Conservation (phyloP, 805 yeast species). For the Diddensiella santjacobensis region DNA sequence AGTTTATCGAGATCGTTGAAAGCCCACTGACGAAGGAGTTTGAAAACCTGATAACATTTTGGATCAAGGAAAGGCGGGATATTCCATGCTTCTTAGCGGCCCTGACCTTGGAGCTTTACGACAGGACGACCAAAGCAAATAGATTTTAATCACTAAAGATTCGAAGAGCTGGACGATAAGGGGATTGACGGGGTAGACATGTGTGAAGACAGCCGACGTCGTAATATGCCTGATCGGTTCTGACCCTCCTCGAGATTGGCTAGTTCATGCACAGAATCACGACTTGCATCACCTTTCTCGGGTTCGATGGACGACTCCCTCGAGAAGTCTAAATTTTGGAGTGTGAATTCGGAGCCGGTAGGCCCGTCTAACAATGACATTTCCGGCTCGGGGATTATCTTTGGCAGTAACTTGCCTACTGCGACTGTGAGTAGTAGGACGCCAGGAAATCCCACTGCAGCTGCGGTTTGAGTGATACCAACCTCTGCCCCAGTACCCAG, state of each 20-base stretch:
- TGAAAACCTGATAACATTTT: slow-evolving; percentile 54
- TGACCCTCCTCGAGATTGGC: neutral
- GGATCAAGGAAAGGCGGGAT: slow-evolving; percentile 66
- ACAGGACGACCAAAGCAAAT: slow-evolving; percentile 32
- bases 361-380: slow-evolving; percentile 60
- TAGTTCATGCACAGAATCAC: neutral
- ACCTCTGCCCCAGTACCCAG: slow-evolving; percentile 76
- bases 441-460: slow-evolving; percentile 93
- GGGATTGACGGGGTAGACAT: neutral
- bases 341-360: slow-evolving; percentile 39
- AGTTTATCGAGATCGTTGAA: slow-evolving; percentile 39
- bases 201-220: neutral
- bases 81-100: slow-evolving; percentile 78
- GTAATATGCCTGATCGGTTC: neutral
- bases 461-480: slow-evolving; percentile 78
- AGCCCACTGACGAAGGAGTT: slow-evolving; percentile 35
- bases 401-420: slow-evolving; percentile 59
- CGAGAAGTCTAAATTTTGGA: slow-evolving; percentile 29
- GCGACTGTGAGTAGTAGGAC: slow-evolving; percentile 66
- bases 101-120: slow-evolving; percentile 62
- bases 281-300: neutral
- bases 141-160: slow-evolving; percentile 8
- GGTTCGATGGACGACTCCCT: slow-evolving; percentile 1
- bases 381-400: slow-evolving; percentile 57
- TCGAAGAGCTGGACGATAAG: neutral